These are phyloP conservation scores for Suhomyces choctaworum DNA, from an alignment of 1,139 yeast genomes.

Conservation along the genomic window DNA sequence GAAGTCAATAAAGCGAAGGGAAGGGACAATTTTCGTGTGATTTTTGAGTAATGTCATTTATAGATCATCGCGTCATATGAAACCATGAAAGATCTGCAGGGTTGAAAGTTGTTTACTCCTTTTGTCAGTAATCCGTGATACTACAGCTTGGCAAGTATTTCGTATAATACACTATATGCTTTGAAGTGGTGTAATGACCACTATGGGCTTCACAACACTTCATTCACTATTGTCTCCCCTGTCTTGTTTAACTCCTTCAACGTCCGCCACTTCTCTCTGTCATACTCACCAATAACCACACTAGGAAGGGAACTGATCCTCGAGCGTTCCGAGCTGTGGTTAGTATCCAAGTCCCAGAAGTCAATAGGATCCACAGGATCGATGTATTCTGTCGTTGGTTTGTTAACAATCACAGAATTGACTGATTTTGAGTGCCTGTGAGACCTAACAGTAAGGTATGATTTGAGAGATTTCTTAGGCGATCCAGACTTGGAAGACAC, in stretches of 20 bases:
- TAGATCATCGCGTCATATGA: too few relatives aligned
- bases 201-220: not conserved
- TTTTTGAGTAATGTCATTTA: too few relatives aligned
- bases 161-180: not conserved
- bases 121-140: too few relatives aligned
- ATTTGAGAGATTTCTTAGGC: slow-evolving; percentile 32
- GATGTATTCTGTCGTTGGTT: slow-evolving; percentile 2
- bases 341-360: slow-evolving; percentile 41
- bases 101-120: too few relatives aligned
- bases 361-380: slow-evolving; percentile 23
- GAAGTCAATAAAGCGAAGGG: too few relatives aligned
- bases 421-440: slow-evolving; percentile 18
- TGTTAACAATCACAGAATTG: slow-evolving; percentile 11
- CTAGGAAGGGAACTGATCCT: slow-evolving; percentile 55
- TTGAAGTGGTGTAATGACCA: not conserved
- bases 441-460: slow-evolving; percentile 20
- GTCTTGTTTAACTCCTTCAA: slow-evolving; percentile 31
- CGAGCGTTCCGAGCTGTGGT: slow-evolving; percentile 38
- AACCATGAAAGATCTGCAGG: too few relatives aligned
- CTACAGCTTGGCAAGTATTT: too few relatives aligned
- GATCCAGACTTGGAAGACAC: slow-evolving; percentile 30
- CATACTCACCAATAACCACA: slow-evolving; percentile 63
- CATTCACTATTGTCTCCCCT: not conserved
- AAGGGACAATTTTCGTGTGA: too few relatives aligned
- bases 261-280: slow-evolving; percentile 63